Percentiles rank a stretch among this genome's conserved stretches.
phyloP scores from a whole-genome alignment of 805 yeast genomes.

The Saturnispora diversa region DNA sequence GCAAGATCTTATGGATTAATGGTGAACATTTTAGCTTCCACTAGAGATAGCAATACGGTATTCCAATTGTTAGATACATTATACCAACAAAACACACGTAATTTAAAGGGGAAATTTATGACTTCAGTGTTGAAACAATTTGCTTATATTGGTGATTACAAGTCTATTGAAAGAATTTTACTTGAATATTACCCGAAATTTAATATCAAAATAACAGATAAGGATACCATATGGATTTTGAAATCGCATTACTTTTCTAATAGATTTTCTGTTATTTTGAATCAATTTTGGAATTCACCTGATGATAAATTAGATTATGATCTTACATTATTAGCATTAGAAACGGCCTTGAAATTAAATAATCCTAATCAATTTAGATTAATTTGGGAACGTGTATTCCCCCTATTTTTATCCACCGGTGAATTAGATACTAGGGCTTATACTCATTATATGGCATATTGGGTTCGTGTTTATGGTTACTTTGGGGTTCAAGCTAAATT shows the following conservation, averaged over 20 bases:
- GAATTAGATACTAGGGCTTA: conserved; percentile 17
- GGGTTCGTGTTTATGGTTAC: conserved; percentile 17
- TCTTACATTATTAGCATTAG: conserved; percentile 19
- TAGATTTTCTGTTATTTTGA: conserved; percentile 20
- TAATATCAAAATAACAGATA: conserved; percentile 12
- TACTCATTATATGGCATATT: conserved; percentile 18
- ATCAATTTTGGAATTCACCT: conserved; percentile 13
- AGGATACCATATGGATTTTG: conserved; percentile 22
- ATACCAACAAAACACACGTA: conserved; percentile 3
- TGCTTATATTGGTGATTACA: conserved; percentile 21
- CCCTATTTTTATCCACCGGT: conserved; percentile 10
- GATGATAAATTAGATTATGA: conserved; percentile 13
- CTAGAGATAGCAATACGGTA: conserved; percentile 31
- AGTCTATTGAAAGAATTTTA: conserved; percentile 20
- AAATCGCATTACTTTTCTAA: conserved; percentile 20
- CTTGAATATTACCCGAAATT: conserved; percentile 22
- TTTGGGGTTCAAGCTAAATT: conserved; percentile 15
- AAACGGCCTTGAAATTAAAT: conserved; percentile 18
- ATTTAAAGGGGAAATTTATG: conserved; percentile 13
- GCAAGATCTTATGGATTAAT: conserved; percentile 29
- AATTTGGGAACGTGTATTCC: conserved; percentile 18
- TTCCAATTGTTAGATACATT: conserved; percentile 28
- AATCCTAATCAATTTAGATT: conserved; percentile 15
- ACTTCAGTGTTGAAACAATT: conserved; percentile 16
- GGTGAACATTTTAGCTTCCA: conserved; percentile 31